A percentile compares a stretch with the other conserved stretches of the same genome.
Evolutionary conservation across 306 rosid genomes (phyloP).

Genomic region (Prunus kanzakura): DNA sequence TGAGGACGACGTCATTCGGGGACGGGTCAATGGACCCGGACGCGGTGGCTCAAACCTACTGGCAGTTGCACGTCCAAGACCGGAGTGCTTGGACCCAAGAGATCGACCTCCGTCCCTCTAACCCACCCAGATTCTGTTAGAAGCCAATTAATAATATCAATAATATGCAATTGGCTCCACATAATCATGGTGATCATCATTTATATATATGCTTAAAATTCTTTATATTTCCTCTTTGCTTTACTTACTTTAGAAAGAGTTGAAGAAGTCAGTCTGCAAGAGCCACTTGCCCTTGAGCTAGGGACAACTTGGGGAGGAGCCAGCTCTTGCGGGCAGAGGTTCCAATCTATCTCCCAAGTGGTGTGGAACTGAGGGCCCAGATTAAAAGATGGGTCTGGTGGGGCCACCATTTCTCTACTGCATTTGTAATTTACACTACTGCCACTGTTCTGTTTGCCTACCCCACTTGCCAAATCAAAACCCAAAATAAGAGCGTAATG

Average conservation of each 20-base stretch:
- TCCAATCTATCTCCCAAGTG: background rate
- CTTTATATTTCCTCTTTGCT: background rate
- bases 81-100: constrained; percentile 89
- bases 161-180: background rate
- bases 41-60: constrained; percentile 82
- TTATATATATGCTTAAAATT: background rate
- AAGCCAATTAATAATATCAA: background rate
- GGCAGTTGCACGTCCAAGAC: constrained; percentile 89
- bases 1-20: constrained; percentile 26
- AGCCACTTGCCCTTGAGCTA: background rate
- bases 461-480: background rate
- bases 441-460: background rate
- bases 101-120: constrained; percentile 71
- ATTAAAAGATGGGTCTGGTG: background rate
- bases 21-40: constrained; percentile 69
- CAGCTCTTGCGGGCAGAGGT: background rate
- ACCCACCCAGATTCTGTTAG: constrained; percentile 43
- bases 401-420: background rate
- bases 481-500: background rate
- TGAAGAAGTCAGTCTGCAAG: background rate
- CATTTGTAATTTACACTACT: background rate
- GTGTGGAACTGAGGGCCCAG: background rate
- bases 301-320: background rate
- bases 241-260: background rate
- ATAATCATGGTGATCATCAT: background rate